Percentiles rank a stretch among this genome's conserved stretches.
Conservation (phyloP, 2,329 filamentous ascomycete genomes). For the Ophiosphaerella narmari region DNA sequence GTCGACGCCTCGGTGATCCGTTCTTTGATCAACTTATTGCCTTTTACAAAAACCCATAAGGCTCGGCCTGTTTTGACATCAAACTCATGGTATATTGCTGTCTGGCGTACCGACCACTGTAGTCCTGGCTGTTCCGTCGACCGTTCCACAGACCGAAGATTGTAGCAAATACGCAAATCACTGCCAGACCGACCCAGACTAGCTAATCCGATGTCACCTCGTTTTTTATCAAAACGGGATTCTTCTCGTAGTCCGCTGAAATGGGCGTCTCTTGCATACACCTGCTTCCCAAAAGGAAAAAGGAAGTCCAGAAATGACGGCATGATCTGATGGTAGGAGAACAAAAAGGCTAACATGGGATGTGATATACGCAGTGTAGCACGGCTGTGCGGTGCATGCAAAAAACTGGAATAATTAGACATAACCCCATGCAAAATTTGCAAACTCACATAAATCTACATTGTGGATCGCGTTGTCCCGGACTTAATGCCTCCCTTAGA, state of each 20-base stretch:
- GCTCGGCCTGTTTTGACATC: slow-evolving; percentile 40
- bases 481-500: slow-evolving; percentile 1
- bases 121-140: slow-evolving; percentile 15
- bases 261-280: slow-evolving; percentile 40
- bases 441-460: slow-evolving; percentile 18
- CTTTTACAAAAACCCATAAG: slow-evolving; percentile 49
- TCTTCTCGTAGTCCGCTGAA: slow-evolving; percentile 45
- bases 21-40: slow-evolving; percentile 37
- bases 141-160: slow-evolving; percentile 44
- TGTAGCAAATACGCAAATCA: slow-evolving; percentile 48
- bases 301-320: slow-evolving; percentile 46
- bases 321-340: slow-evolving; percentile 42
- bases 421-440: not conserved
- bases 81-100: slow-evolving; percentile 46
- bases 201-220: slow-evolving; percentile 18
- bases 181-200: slow-evolving; percentile 44
- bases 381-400: slow-evolving; percentile 19
- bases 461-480: slow-evolving; percentile 11
- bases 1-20: slow-evolving; percentile 27
- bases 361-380: slow-evolving; percentile 18
- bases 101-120: slow-evolving; percentile 47
- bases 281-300: slow-evolving; percentile 43
- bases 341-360: slow-evolving; percentile 19
- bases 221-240: slow-evolving; percentile 13
- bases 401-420: slow-evolving; percentile 16